Evolutionary conservation across 2,329 filamentous ascomycete genomes (phyloP), one percentile per base, ranked within the genome.

Genomic region (Saccharata proteae): DNA sequence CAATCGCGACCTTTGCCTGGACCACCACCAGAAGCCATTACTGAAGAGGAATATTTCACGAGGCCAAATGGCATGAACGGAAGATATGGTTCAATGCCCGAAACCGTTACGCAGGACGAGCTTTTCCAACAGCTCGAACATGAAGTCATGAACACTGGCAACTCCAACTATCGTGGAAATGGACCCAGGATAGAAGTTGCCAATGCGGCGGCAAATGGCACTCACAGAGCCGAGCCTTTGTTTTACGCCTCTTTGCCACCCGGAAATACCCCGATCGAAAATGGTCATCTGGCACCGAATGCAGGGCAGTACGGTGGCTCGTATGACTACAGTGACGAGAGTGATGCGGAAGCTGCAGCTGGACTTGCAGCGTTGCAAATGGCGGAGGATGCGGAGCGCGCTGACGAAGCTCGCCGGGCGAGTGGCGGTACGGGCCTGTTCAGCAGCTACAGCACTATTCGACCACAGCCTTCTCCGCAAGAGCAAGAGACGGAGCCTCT

Each of bases 321-420:
- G 7, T 55, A 54, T 32, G 38, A 22, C 18, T 41, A 43, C 3
- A 56, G 65, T 39, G 80, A 88, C 33, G 84, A 92, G 29, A 92
- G 84, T 48, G 88, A 96, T 48, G 75, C 80, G 0, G 88, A 94
- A 54, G 88, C 80, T 13, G 77, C 80, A 22, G 83, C 83, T 38
- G 88, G 90, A 11, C 61, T 92, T 30, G 71, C 81, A 49, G 85
- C 85, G 42, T 74, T 96, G 69, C 75, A 76, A 36, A 74, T 86
- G 58, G 85, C 84, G 4, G 84, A 93, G 38, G 72, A 84, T 51
- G 67, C 76, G 50, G 81, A 92, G 37, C 74, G 76, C 30, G 64
- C 58, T 5, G 64, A 70, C 26, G 65, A 67, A 38, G 61, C 58
- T 13, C 72, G 74, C 29, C 66, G 71, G 35, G 69, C 71, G 42